Evolutionary conservation across 345 rosid species (phyloP).

Genomic region (Alliaria petiolata): DNA sequence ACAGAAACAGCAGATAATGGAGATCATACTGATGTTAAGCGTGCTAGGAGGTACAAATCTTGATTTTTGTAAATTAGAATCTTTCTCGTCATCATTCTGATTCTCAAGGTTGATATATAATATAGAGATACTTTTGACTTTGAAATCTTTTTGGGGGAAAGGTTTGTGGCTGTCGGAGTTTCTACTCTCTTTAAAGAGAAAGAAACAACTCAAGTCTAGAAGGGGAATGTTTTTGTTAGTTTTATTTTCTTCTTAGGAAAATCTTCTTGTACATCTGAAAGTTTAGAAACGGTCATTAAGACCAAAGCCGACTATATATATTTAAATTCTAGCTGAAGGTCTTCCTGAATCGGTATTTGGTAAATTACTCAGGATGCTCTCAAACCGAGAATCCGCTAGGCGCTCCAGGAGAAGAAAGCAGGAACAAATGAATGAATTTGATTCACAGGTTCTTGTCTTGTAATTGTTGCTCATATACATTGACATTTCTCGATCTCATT

Average conservation of each 20-base stretch:
- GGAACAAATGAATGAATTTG: conserved; percentile 84
- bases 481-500: neutral
- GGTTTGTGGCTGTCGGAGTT: neutral
- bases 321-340: neutral
- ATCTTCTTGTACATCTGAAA: neutral
- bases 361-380: conserved; percentile 68
- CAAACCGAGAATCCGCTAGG: conserved; percentile 98
- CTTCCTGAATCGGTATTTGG: neutral
- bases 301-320: neutral
- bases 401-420: conserved; percentile 96
- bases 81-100: neutral
- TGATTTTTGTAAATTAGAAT: neutral
- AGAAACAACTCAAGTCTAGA: neutral
- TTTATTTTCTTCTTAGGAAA: neutral
- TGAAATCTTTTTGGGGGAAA: neutral
- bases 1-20: conserved; percentile 55
- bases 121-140: neutral
- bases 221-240: neutral
- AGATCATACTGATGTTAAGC: conserved; percentile 61
- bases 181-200: neutral
- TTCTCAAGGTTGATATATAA: neutral
- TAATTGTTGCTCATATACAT: neutral
- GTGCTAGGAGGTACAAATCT: conserved; percentile 59
- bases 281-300: neutral
- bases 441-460: conserved; percentile 59